Conservation (phyloP, 805 yeast genomes). For the Candida pseudoglaebosa region DNA sequence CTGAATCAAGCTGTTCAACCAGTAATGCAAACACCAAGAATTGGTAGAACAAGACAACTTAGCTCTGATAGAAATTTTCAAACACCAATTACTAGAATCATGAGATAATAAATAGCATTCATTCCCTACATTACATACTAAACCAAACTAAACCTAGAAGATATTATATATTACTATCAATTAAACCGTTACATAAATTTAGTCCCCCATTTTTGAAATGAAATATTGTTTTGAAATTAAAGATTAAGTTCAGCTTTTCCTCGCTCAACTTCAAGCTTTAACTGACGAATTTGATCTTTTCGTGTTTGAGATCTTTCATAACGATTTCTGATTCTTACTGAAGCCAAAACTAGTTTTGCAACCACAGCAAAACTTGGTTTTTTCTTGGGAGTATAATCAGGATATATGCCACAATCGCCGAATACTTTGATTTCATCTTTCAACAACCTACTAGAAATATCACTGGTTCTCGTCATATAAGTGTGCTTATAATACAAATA, state of each 20-base stretch:
- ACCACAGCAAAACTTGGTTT: constrained; percentile 27
- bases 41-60: constrained; percentile 34
- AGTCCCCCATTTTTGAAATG: neutral
- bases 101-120: constrained; percentile 16
- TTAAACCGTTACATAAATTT: constrained; percentile 2
- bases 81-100: constrained; percentile 39
- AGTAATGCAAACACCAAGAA: constrained; percentile 35
- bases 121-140: neutral
- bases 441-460: constrained; percentile 22
- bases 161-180: too few species aligned
- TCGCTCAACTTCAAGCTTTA: constrained; percentile 29
- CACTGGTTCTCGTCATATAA: constrained; percentile 25
- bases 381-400: constrained; percentile 20
- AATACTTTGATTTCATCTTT: constrained; percentile 26
- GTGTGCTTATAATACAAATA: constrained; percentile 34
- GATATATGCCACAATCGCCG: constrained; percentile 30
- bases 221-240: neutral
- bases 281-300: constrained; percentile 19
- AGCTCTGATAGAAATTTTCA: constrained; percentile 37
- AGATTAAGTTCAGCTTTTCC: constrained; percentile 11
- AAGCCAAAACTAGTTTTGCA: constrained; percentile 37
- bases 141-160: too few species aligned
- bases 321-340: constrained; percentile 30
- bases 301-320: constrained; percentile 24
- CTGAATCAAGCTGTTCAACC: constrained; percentile 8